Evolutionary conservation across 768 basidiomycete species (phyloP), one percentile per base, ranked within the genome.

Genomic region (Termitomyces sp.): DNA sequence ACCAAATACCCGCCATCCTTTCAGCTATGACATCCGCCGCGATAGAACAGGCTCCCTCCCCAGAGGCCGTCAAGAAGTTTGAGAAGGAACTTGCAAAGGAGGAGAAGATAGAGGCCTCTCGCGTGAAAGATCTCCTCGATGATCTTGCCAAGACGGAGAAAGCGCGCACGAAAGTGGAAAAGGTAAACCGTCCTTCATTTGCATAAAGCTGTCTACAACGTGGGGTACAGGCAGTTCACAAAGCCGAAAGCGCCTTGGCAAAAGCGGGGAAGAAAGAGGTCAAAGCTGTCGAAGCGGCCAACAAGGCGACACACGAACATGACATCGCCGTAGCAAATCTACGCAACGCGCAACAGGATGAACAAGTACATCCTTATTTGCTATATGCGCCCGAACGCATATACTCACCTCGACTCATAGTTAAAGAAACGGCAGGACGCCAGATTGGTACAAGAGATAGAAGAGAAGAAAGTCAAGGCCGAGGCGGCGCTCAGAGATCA

Each of bases 231-330:
- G 63, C 65, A 8, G 48, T 54, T 6, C 58, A 58, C 52, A 64
- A 57, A 36, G 65, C 65, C 16, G 63, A 59, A 46, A 55, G n/a
- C 28, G 58, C 60, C 12, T 40, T 56, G n/a, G 42, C 45, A 40
- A 86, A 84, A 68, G 73, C 81, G 54, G 76, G 80, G 62, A 78
- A 79, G 66, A 73, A 75, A 53, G 85, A 89, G 69, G 76, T 83
- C 63, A 78, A 78, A 62, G 73, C 78, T 5, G 76, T 81, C n/a
- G 76, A 79, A 58, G 76, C 78, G 24, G 70, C 86, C 52, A 81
- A 83, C 69, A 78, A 84, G 55, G 83, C 85, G 8, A 77, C 79
- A 16, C 80, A 84, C 62, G 70, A 75, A 20, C 85, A 86, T 62
- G 81, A 88, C 24, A 66, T 76, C 18, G 81, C 84, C 2, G 58